These are phyloP conservation scores for Cardiospermum halicacabum DNA, from an alignment of 345 rosid species.

Conservation along the genomic window DNA sequence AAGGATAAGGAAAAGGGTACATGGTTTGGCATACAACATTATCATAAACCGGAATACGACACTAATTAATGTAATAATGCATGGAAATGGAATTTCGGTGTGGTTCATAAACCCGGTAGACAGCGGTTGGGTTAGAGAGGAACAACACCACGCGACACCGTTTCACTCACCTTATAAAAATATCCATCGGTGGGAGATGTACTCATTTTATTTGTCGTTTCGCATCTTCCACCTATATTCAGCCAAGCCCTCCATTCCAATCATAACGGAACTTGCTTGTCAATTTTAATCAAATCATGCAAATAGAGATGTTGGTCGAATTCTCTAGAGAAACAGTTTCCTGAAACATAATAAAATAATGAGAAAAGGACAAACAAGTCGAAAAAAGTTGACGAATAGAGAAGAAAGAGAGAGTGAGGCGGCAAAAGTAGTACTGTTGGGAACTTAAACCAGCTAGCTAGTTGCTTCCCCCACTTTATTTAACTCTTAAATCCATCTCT, in stretches of 20 bases:
- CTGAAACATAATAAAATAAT: neutral
- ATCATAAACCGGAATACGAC: neutral
- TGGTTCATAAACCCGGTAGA: constrained; percentile 17
- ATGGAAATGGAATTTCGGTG: neutral
- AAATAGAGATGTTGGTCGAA: too few relatives aligned
- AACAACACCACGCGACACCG: constrained; percentile 24
- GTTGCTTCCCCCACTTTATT: constrained; percentile 20
- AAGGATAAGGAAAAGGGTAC: neutral
- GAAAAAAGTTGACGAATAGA: constrained; percentile 17
- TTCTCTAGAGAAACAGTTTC: too few relatives aligned
- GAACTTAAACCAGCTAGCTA: constrained; percentile 46
- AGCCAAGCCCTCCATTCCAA: neutral
- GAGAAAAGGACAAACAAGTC: constrained; percentile 10
- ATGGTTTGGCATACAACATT: neutral
- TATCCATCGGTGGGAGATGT: neutral
- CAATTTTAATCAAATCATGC: too few relatives aligned
- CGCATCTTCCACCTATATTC: neutral
- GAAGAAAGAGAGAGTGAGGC: constrained; percentile 5
- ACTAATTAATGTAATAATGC: neutral
- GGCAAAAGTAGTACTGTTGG: constrained; percentile 34
- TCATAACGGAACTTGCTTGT: neutral
- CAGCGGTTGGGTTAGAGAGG: constrained; percentile 30
- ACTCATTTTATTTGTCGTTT: too few relatives aligned
- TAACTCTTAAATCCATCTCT: constrained; percentile 10
- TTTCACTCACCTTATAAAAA: neutral